Evolutionary conservation across 2,329 filamentous ascomycete species (phyloP).

Genomic region (Talaromyces sp.): DNA sequence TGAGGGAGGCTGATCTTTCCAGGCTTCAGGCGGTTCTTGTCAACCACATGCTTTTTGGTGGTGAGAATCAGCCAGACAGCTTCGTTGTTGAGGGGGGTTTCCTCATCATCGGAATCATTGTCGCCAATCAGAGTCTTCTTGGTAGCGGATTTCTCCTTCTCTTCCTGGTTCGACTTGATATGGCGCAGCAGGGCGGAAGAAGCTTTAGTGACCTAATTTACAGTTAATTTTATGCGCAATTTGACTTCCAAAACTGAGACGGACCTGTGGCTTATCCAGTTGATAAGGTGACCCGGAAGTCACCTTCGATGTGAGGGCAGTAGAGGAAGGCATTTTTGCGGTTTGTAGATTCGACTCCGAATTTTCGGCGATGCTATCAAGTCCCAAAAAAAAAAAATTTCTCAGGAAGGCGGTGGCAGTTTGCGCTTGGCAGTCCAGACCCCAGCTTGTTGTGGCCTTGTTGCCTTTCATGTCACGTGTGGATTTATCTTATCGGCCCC

Average conservation of each 20-base stretch:
- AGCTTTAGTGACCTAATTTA: conserved; percentile 58
- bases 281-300: conserved; percentile 50
- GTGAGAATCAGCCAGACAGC: conserved; percentile 64
- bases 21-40: conserved; percentile 80
- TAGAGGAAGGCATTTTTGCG: conserved; percentile 44
- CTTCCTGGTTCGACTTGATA: conserved; percentile 54
- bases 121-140: conserved; percentile 59
- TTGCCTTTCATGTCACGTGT: conserved; percentile 9
- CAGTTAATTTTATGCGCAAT: conserved; percentile 17
- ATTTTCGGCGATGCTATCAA: conserved; percentile 30
- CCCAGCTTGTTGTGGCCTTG: conserved; percentile 1
- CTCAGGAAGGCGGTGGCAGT: conserved; percentile 39
- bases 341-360: conserved; percentile 29
- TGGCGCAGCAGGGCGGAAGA: conserved; percentile 62
- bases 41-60: conserved; percentile 68
- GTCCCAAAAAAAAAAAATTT: conserved; percentile 38
- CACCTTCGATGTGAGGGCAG: conserved; percentile 45
- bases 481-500: neutral
- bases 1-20: conserved; percentile 79
- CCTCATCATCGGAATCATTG: conserved; percentile 49
- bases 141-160: conserved; percentile 51
- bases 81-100: conserved; percentile 50
- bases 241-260: conserved; percentile 9
- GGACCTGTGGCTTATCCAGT: conserved; percentile 51
- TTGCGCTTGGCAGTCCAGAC: conserved; percentile 31